Percentiles rank a stretch among this genome's conserved stretches.
phyloP scores from a whole-genome alignment of 1,284 basidiomycete genomes.

The Phylloboletellus chloephorus region DNA sequence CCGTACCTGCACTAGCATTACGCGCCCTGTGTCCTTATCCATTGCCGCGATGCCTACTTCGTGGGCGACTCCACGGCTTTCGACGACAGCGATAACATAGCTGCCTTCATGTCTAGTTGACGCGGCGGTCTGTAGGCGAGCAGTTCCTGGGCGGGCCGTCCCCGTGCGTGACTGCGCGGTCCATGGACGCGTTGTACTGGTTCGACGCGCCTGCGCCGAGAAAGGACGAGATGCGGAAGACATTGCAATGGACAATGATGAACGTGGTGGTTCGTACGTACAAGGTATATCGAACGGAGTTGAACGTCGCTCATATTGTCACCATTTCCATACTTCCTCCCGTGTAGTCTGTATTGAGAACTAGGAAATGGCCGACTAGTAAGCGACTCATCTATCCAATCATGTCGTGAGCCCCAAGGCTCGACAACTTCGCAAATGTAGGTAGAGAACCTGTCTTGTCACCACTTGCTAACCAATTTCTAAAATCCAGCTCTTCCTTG shows the following conservation, averaged over 20 bases:
- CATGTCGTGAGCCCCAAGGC: no score
- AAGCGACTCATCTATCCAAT: no score
- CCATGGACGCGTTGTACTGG: constrained; percentile 30
- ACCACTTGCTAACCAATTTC: no score
- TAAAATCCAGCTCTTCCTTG: no score
- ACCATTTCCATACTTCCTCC: no score
- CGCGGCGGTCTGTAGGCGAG: constrained; percentile 57
- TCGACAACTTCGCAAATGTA: no score
- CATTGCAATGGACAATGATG: constrained; percentile 5
- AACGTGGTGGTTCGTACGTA: no score
- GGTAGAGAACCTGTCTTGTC: no score
- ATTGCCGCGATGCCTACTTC: constrained; percentile 85
- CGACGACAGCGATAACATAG: constrained; percentile 63
- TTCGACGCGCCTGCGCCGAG: constrained; percentile 16
- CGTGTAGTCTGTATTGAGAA: no score
- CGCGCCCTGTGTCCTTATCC: constrained; percentile 74
- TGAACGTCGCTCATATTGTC: no score
- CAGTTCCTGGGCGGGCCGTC: constrained; percentile 55
- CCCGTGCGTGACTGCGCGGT: constrained; percentile 44
- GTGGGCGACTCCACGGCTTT: constrained; percentile 68
- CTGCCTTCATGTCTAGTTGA: constrained; percentile 54
- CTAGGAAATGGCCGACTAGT: no score
- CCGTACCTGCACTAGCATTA: constrained; percentile 64
- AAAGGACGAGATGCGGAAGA: constrained; percentile 16
- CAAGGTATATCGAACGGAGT: no score